Evolutionary conservation across 129 eudicot species (phyloP).

Genomic region (Rutidosis leptorrhynchoides): DNA sequence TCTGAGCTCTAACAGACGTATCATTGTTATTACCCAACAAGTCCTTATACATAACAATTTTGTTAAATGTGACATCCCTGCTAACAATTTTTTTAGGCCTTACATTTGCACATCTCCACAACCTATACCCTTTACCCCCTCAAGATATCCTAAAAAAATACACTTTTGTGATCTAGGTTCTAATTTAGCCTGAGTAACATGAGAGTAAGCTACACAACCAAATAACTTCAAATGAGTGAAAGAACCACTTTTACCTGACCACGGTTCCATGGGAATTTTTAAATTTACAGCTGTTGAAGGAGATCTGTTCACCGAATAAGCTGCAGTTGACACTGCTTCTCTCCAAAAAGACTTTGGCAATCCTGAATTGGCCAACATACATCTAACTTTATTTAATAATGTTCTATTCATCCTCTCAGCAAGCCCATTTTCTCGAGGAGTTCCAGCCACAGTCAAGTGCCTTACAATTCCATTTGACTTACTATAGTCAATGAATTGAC

Average conservation of each 20-base stretch:
- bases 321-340: not conserved
- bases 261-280: not conserved
- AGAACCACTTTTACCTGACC: not conserved
- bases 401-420: not conserved
- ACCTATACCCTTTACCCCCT: not conserved
- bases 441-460: not conserved
- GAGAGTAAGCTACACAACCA: not conserved
- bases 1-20: not conserved
- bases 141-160: not conserved
- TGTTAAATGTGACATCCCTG: not conserved
- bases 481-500: not conserved
- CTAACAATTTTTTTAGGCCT: not conserved
- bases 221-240: not conserved
- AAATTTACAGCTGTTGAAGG: not conserved
- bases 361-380: not conserved
- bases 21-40: not conserved
- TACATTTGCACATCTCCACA: not conserved
- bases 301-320: not conserved
- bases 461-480: not conserved
- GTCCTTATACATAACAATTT: not conserved
- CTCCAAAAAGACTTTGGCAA: not conserved
- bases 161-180: not conserved
- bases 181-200: not conserved
- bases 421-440: not conserved
- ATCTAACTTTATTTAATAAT: not conserved